Conservation (phyloP, 208 protist species). For the Trypanosoma platydactyli region DNA sequence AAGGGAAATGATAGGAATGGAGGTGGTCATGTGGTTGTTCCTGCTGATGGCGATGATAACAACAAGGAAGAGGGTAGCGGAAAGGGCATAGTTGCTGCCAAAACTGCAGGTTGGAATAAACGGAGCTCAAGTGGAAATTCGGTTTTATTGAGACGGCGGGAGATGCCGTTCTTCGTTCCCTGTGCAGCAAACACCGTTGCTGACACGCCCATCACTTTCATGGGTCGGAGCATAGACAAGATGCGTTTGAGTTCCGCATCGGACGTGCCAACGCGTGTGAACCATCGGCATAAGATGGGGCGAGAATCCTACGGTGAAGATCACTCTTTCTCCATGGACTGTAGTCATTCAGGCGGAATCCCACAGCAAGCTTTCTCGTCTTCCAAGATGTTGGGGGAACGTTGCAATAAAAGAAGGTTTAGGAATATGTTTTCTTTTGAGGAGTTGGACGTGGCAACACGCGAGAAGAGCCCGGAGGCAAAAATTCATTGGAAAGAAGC, state of each 20-base stretch:
- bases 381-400: not conserved
- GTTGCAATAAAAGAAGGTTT: not conserved
- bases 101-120: no score
- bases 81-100: not conserved
- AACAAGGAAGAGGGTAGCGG: not conserved
- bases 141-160: not conserved
- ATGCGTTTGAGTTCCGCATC: not conserved
- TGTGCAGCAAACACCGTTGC: not conserved
- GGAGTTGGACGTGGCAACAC: not conserved
- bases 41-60: not conserved
- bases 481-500: not conserved
- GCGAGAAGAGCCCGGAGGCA: slow-evolving; percentile 1
- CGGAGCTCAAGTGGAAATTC: no score
- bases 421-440: slow-evolving; percentile 25
- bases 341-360: not conserved
- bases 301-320: no score
- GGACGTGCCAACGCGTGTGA: not conserved
- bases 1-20: no score
- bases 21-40: no score
- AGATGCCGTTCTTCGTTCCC: slow-evolving; percentile 5
- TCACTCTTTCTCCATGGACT: not conserved
- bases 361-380: not conserved
- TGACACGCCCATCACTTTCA: slow-evolving; percentile 12
- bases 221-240: slow-evolving; percentile 17
- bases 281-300: not conserved